phyloP scores from a whole-genome alignment of 1,284 basidiomycete species.

The Takashimella tepidaria region DNA sequence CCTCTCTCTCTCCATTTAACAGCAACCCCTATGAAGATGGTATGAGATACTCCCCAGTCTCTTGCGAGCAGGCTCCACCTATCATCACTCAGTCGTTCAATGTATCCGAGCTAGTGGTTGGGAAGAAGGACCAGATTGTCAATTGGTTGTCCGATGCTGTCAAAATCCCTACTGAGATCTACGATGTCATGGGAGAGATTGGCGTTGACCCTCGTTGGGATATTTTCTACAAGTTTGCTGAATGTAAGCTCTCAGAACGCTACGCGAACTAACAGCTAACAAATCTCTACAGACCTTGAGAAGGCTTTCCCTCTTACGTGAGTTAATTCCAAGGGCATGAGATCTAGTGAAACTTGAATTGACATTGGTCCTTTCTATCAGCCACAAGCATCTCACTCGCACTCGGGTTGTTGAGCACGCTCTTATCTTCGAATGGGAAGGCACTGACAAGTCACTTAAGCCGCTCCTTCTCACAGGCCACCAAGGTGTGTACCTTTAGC shows the following conservation, averaged over 20 bases:
- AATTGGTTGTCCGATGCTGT: constrained; percentile 39
- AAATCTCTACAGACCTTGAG: constrained; percentile 42
- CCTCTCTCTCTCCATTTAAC: not conserved
- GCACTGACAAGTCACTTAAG: constrained; percentile 56
- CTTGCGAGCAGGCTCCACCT: constrained; percentile 26
- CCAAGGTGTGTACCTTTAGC: constrained; percentile 51
- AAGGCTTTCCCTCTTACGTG: constrained; percentile 42
- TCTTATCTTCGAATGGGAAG: constrained; percentile 61
- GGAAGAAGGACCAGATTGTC: constrained; percentile 30
- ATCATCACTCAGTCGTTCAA: constrained; percentile 21
- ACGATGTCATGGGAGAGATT: constrained; percentile 45
- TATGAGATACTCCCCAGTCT: not conserved
- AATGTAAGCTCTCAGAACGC: constrained; percentile 25
- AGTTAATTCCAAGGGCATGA: constrained; percentile 3
- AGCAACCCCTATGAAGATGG: not conserved
- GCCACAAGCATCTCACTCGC: constrained; percentile 54
- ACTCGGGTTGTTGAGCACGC: constrained; percentile 62
- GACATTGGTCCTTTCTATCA: constrained; percentile 22
- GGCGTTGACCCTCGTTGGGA: constrained; percentile 47
- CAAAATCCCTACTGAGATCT: constrained; percentile 45
- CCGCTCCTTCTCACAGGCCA: constrained; percentile 63
- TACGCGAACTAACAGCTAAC: not conserved
- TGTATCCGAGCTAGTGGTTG: constrained; percentile 18
- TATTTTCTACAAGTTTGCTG: constrained; percentile 43
- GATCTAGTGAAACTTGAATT: not conserved